Evolutionary conservation across 2,329 filamentous ascomycete genomes (phyloP).

Genomic region (Alternaria sp.): DNA sequence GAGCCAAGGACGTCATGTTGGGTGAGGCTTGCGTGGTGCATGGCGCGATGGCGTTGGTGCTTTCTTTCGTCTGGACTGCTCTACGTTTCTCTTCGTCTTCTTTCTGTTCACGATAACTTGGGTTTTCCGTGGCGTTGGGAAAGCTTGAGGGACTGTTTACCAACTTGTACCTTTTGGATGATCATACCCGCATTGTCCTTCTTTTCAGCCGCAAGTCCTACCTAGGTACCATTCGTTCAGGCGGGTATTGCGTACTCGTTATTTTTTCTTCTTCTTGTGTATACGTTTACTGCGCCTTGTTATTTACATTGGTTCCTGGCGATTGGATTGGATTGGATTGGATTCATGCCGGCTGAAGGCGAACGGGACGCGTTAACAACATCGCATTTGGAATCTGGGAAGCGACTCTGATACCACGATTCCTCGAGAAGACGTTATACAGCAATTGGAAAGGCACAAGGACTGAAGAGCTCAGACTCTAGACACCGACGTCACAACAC

Average conservation of each 20-base stretch:
- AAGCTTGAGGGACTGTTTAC: background rate
- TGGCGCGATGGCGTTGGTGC: background rate
- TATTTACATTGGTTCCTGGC: background rate
- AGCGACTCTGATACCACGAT: background rate
- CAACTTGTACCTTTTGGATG: background rate
- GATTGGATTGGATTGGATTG: background rate
- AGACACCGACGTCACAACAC: background rate
- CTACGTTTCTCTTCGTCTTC: background rate
- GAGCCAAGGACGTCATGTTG: conserved; percentile 9
- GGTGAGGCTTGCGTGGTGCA: conserved; percentile 1
- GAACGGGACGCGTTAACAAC: background rate
- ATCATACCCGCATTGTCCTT: background rate
- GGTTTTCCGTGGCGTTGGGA: background rate
- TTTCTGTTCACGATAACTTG: background rate
- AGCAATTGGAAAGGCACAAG: background rate
- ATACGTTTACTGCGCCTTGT: background rate
- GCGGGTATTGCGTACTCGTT: background rate
- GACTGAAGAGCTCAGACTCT: background rate
- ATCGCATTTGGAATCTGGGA: background rate
- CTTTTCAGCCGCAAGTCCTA: background rate
- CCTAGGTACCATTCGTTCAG: background rate
- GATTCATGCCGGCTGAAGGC: background rate
- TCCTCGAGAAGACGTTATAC: background rate
- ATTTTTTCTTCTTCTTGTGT: background rate
- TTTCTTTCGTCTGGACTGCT: background rate